Evolutionary conservation across 805 yeast species (phyloP).

Genomic region (Dipodascopsis uninucleata): DNA sequence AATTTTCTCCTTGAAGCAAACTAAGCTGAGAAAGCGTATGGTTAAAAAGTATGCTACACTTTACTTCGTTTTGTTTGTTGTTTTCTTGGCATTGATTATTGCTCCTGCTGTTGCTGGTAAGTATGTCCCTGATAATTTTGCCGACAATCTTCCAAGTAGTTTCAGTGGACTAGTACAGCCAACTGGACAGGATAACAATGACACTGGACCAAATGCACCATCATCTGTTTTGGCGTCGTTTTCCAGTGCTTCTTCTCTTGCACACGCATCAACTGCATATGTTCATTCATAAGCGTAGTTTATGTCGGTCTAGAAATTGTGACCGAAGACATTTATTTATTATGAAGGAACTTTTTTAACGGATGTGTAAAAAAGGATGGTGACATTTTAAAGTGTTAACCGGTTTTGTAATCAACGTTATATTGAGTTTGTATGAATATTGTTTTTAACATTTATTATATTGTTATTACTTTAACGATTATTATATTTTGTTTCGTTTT

Average conservation of each 20-base stretch:
- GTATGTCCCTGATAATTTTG: constrained; percentile 28
- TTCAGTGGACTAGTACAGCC: constrained; percentile 80
- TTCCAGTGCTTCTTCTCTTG: constrained; percentile 20
- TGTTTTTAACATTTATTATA: too few relatives aligned
- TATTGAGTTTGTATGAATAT: too few relatives aligned
- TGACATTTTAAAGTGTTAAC: too few relatives aligned
- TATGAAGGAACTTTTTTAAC: neutral
- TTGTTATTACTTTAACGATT: too few relatives aligned
- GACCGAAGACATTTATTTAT: too few relatives aligned
- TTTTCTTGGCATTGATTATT: constrained; percentile 72
- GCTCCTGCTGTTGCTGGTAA: constrained; percentile 87
- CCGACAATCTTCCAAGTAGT: constrained; percentile 34
- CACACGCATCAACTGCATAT: constrained; percentile 18
- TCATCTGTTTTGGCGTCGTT: constrained; percentile 45
- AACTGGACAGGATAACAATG: constrained; percentile 73
- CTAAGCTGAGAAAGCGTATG: constrained; percentile 95
- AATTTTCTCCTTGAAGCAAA: constrained; percentile 93
- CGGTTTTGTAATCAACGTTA: too few relatives aligned
- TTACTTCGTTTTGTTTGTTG: constrained; percentile 63
- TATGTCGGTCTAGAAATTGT: constrained; percentile 2
- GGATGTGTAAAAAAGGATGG: too few relatives aligned
- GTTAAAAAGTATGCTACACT: constrained; percentile 85
- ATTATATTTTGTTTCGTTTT: too few relatives aligned
- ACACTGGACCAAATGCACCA: constrained; percentile 60
- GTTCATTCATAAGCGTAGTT: neutral